Conservation (phyloP, 495 filamentous ascomycete species). For the Trichoderma virens region DNA sequence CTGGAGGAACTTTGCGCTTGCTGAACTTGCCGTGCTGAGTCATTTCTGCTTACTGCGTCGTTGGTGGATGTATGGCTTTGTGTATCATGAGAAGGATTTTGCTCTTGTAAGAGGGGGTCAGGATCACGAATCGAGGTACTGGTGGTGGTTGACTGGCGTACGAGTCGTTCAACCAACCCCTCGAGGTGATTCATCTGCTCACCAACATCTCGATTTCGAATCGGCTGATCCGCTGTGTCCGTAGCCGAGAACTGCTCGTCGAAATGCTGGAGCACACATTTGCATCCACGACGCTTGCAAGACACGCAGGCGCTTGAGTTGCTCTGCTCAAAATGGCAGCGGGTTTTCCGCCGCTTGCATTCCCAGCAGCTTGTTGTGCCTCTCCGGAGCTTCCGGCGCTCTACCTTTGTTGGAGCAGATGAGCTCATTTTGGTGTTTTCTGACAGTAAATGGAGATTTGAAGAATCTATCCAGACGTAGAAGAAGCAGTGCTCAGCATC, state of each 20-base stretch:
- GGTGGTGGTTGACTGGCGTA: neutral
- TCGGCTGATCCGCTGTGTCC: too few relatives aligned
- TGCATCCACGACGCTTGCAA: conserved; percentile 8
- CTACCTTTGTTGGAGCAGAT: neutral
- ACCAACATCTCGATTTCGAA: neutral
- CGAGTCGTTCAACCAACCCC: neutral
- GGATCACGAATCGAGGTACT: neutral
- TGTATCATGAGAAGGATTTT: neutral
- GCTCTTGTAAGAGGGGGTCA: neutral
- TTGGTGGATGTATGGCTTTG: neutral
- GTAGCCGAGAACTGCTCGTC: neutral
- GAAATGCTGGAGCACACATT: conserved; percentile 8
- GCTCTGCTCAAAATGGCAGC: conserved; percentile 18
- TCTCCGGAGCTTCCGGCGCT: conserved; percentile 30
- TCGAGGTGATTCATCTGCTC: neutral
- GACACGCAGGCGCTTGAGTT: neutral
- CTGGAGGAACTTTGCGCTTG: neutral
- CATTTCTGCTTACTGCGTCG: too few relatives aligned
- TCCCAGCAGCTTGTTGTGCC: conserved; percentile 35
- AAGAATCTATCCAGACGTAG: too few relatives aligned
- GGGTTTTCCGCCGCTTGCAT: conserved; percentile 33
- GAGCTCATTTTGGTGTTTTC: neutral
- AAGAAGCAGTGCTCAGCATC: too few relatives aligned
- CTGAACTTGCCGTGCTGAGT: neutral
- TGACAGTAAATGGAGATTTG: too few relatives aligned